Base-by-base conservation (phyloP, 225 moss, liverwort and hornwort species). In the Bryum argenteum region DNA sequence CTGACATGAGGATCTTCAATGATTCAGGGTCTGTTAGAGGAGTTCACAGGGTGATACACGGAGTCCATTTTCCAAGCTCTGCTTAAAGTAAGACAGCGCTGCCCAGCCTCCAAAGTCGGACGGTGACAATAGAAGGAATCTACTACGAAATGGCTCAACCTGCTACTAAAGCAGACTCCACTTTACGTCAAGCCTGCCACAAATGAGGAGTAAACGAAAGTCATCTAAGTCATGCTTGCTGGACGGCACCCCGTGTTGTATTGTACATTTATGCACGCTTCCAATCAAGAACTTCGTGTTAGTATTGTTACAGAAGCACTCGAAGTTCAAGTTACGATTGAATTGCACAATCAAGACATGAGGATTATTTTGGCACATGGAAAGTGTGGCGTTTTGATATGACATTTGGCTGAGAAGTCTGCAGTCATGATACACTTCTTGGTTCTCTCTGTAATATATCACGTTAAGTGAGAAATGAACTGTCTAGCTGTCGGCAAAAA, bases 1-100 rank as follows among this genome's bases (percentile, higher is more conserved):
- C 48, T 83, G 37, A 71, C 67, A 53, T 57, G 59, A 65, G 57
- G 38, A 26, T 54, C 47, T 59, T 53, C 28, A 28, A 54, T 47
- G 33, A 33, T 66, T 50, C 77, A 87, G 87, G 87, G 87, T 39
- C 54, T 87, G 68, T 13, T 87, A 48, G 87, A 87, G 81, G 87
- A 87, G 75, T 87, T 87, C 23, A 75, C 77, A 28, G 87, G 84
- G 71, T 87, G 77, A 79, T 45, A 12, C 26, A 71, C 55, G 28
- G 47, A 58, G 40, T 21, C 18, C 18, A 61, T 48, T 33, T 54
- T 73, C 67, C 52, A 44, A 57, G 41, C n/a, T 62, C 63, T 33
- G 48, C 19, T 71, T 21, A 61, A 66, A 71, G 54, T 65, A 66
- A 62, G 61, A 20, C 6, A 66, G 26, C 12, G 26, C 39, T 61